Base-by-base conservation (phyloP, 176 grass and related monocot species). In the Cenchrus purpureus region DNA sequence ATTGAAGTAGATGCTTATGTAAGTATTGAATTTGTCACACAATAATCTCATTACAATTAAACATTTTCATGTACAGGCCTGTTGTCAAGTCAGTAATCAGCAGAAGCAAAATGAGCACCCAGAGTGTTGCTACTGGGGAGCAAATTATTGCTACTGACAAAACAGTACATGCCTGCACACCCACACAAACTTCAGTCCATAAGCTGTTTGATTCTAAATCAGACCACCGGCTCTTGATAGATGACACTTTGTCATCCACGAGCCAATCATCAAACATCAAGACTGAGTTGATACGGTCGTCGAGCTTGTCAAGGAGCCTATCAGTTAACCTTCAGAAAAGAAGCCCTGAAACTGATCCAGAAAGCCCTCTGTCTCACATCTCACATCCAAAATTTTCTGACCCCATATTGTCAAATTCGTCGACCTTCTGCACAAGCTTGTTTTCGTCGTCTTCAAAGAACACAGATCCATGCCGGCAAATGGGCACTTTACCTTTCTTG, bases 391-490 rank as follows among this genome's bases (percentile, higher is more conserved):
- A 89, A 37, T 87, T 84, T 89, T 80, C 91, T 37, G 93, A 99
- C 6, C 78, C 88, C 12, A 79, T 86, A 64, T 87, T 81, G 73
- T 96, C 97, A 82, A 87, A 87, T 73, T 94, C 91, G 7, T 99
- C 97, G 31, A 96, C 93, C 6, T 99, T 99, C 79, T 99, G 97
- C 84, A 79, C 93, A 60, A 99, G 90, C 48, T 81, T 99, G 42
- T 92, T 92, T 75, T 99, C 93, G 0, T 94, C 97, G 1, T 88
- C 93, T 73, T 89, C 63, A 25, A 84, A 31, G 19, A 89, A 92
- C 32, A 32, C 32, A 16, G 88, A 79, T 40, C 83, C 88, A 16
- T 84, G 86, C 64, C 61, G 50, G 22, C 80, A 82, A 76, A 68
- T 92, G 13, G 62, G 65, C 52, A 79, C 65, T 86, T 82, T 96